Percentiles rank a stretch among this genome's conserved stretches.
Evolutionary conservation across 495 filamentous ascomycete genomes (phyloP).

Genomic region (Aspergillus avenaceus): DNA sequence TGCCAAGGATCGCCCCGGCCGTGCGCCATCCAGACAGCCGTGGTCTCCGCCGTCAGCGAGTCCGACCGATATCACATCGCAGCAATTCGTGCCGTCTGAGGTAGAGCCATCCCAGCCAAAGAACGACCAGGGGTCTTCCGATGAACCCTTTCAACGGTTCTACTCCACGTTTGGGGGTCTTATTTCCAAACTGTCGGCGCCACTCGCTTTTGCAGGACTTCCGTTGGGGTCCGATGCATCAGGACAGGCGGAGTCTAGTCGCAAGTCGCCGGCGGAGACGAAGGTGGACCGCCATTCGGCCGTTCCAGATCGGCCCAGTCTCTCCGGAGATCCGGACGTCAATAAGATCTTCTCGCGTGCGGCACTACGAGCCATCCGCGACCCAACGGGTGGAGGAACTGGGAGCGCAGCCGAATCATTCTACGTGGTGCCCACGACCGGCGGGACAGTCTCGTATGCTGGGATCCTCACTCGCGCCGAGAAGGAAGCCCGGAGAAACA

Average conservation of each 20-base stretch:
- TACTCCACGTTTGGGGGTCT: conserved; percentile 84
- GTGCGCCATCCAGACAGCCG: conserved; percentile 25
- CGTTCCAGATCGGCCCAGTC: conserved; percentile 31
- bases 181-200: conserved; percentile 79
- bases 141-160: conserved; percentile 83
- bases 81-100: conserved; percentile 27
- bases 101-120: conserved; percentile 11
- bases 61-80: conserved; percentile 34
- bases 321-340: conserved; percentile 62
- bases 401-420: conserved; percentile 70
- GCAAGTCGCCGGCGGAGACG: conserved; percentile 36
- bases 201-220: conserved; percentile 86
- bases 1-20: conserved; percentile 22
- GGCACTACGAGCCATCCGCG: conserved; percentile 65
- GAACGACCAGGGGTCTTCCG: conserved; percentile 31
- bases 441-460: conserved; percentile 85
- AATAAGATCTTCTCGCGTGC: conserved; percentile 73
- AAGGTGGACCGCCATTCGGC: conserved; percentile 37
- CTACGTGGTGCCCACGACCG: conserved; percentile 89
- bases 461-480: conserved; percentile 73
- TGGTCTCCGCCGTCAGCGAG: conserved; percentile 34
- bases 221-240: conserved; percentile 62
- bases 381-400: conserved; percentile 41
- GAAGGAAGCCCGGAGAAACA: conserved; percentile 52
- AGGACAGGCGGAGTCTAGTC: conserved; percentile 31